These are phyloP conservation scores for Ceratopteris richardii DNA, from an alignment of 75 land plant genomes.

Conservation along the genomic window DNA sequence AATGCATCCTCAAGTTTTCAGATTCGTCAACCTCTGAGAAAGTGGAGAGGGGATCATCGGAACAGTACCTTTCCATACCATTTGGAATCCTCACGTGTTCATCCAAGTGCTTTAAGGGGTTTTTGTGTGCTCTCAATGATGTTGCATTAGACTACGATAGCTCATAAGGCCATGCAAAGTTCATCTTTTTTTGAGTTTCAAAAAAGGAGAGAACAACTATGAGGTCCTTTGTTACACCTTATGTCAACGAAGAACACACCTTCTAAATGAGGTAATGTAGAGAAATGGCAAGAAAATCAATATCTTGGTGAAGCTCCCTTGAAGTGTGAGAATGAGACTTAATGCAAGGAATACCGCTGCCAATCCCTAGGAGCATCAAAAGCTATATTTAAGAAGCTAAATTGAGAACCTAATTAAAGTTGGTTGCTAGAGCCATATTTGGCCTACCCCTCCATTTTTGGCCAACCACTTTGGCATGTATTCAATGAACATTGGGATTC, in stretches of 20 bases:
- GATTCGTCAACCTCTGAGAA: constrained; percentile 1
- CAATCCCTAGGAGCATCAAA: no score
- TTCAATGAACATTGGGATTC: no score
- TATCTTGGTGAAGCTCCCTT: constrained; percentile 31
- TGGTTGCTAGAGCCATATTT: no score
- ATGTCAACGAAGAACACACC: constrained; percentile 60
- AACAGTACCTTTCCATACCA: background rate
- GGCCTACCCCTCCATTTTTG: no score
- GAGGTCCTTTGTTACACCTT: constrained; percentile 24
- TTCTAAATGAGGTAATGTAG: constrained; percentile 99
- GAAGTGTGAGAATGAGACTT: no score
- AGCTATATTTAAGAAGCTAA: no score
- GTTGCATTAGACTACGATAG: constrained; percentile 40
- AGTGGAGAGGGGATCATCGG: background rate
- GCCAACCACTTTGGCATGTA: no score
- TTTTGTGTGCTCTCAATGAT: constrained; percentile 8
- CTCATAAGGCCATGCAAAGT: constrained; percentile 56
- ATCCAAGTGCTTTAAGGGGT: background rate
- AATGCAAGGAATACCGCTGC: no score
- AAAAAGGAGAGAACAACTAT: constrained; percentile 31
- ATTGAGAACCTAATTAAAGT: no score
- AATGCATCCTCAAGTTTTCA: background rate
- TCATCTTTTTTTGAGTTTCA: constrained; percentile 60
- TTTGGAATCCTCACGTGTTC: background rate
- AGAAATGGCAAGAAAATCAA: constrained; percentile 76